These are phyloP conservation scores for Mycena indigotica DNA, from an alignment of 768 basidiomycete species.

Conservation along the genomic window DNA sequence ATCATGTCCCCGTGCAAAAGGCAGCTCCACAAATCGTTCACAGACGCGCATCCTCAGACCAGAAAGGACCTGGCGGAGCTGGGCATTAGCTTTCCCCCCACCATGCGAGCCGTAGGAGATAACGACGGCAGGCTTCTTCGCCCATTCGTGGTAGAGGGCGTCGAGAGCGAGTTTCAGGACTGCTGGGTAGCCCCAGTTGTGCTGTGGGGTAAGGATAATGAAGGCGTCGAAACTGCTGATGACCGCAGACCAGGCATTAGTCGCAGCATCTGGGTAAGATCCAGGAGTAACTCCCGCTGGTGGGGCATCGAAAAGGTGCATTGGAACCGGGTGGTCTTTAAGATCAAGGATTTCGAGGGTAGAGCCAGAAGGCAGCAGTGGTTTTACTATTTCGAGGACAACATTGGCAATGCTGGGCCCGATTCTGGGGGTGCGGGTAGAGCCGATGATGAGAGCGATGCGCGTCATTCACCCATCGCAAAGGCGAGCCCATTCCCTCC, in stretches of 20 bases:
- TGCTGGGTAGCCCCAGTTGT: slow-evolving; percentile 43
- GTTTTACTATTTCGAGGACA: slow-evolving; percentile 1
- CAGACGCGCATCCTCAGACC: slow-evolving; percentile 20
- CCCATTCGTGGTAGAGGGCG: slow-evolving; percentile 43
- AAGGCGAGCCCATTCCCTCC: too few relatives aligned
- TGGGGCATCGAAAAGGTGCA: slow-evolving; percentile 24
- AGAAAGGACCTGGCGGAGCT: slow-evolving; percentile 30
- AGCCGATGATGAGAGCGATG: slow-evolving; percentile 43
- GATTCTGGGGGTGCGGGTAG: slow-evolving; percentile 31
- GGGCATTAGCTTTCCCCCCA: slow-evolving; percentile 29
- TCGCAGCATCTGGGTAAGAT: slow-evolving; percentile 30
- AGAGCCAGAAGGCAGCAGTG: slow-evolving; percentile 23
- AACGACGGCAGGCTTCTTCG: slow-evolving; percentile 33
- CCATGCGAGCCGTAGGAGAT: slow-evolving; percentile 39
- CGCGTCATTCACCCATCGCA: too few relatives aligned
- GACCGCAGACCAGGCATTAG: slow-evolving; percentile 34
- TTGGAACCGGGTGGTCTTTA: slow-evolving; percentile 29
- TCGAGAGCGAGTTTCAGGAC: slow-evolving; percentile 43
- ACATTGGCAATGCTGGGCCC: slow-evolving; percentile 45
- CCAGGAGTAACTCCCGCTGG: slow-evolving; percentile 26
- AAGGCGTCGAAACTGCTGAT: slow-evolving; percentile 32
- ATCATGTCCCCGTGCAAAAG: slow-evolving; percentile 7
- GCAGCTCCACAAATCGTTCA: slow-evolving; percentile 9
- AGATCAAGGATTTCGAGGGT: slow-evolving; percentile 28
- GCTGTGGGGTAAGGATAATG: slow-evolving; percentile 41